A percentile compares a stretch with the other conserved stretches of the same genome.
phyloP scores from a whole-genome alignment of 2,329 filamentous ascomycete genomes.

The Ophiostoma sp. region DNA sequence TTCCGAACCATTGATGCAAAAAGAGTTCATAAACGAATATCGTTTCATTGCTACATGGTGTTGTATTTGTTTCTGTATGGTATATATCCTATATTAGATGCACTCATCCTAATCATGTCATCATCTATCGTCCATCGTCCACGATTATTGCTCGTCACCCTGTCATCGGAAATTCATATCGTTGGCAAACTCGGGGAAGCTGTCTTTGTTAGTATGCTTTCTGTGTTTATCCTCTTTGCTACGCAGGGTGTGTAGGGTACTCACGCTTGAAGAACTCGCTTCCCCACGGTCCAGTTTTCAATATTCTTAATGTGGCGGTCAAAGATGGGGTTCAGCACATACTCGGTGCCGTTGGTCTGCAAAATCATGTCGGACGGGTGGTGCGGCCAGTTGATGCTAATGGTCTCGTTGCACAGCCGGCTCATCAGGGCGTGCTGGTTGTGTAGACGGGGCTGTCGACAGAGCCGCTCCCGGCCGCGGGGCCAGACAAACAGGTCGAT shows the following conservation, averaged over 20 bases:
- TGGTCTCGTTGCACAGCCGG: slow-evolving; percentile 9
- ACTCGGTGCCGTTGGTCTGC: slow-evolving; percentile 12
- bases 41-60: no score
- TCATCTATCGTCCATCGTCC: neutral
- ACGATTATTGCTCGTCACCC: neutral
- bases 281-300: slow-evolving; percentile 13
- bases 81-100: no score
- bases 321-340: slow-evolving; percentile 11
- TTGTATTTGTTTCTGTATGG: no score
- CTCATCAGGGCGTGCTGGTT: neutral
- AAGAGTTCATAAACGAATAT: no score
- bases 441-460: neutral
- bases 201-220: neutral
- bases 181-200: neutral
- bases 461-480: slow-evolving; percentile 21
- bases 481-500: slow-evolving; percentile 25
- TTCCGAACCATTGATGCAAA: no score
- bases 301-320: slow-evolving; percentile 15
- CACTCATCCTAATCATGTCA: no score
- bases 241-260: neutral
- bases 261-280: neutral
- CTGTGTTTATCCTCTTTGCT: neutral
- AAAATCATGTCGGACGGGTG: slow-evolving; percentile 10
- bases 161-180: neutral
- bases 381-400: slow-evolving; percentile 23